Base-by-base conservation (phyloP, 202 grass and related monocot genomes). In the Panicum hallii region DNA sequence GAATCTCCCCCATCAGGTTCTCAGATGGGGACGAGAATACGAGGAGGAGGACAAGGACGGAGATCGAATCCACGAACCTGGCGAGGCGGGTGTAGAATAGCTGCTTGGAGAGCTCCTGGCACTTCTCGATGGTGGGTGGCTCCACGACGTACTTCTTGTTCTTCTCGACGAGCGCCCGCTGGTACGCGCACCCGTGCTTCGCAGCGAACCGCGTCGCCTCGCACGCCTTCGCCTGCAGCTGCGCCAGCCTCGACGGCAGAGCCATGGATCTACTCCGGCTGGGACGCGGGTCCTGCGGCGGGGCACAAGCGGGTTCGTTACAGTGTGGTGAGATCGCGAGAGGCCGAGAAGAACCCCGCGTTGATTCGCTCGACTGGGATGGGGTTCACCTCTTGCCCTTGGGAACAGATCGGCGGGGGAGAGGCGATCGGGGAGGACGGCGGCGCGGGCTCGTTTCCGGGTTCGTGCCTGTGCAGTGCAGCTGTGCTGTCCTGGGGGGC, bases 1-100 rank as follows among this genome's bases (percentile, higher is more conserved):
- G 9, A 13, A 85, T 85, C 32, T 16, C 7, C 15, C 1, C 10
- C 2, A 32, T 16, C 14, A 9, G 6, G 50, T 42, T 17, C 9
- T 22, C 7, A 22, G 5, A 68, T 19, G 13, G n/a, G 4, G 16
- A 55, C n/a, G 30, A 38, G 67, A 48, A 60, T 2, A 7, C 17
- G 26, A 8, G 1, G n/a, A n/a, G n/a, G n/a, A 22, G 6, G 55
- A 63, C 1, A 15, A 34, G 12, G 62, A 30, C 36, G 79, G 64
- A 43, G 36, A 69, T 43, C 36, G 20, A 15, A 40, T 10, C 11
- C 16, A 15, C 34, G 63, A 38, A 97, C 92, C 95, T 95, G 12
- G 89, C 92, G 40, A 98, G 89, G 70, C 95, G 93, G 14, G 95
- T 98, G 91, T 95, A 98, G 75, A 95, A 90, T 57, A 98, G 93